Base-by-base conservation (phyloP, 495 filamentous ascomycete species). In the Aspergillus steynii region DNA sequence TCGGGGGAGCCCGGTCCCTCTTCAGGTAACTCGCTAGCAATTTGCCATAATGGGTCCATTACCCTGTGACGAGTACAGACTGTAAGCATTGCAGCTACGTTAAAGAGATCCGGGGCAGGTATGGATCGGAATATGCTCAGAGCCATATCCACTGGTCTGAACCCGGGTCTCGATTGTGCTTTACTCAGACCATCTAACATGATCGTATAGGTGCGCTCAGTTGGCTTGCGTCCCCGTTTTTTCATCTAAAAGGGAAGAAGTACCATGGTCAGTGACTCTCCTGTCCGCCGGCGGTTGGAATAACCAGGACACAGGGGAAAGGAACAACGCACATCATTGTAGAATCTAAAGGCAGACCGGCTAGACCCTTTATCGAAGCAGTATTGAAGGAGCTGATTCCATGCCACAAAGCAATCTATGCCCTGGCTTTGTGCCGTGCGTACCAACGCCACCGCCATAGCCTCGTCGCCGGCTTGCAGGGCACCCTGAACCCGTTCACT, bases 351-450 rank as follows among this genome's bases (percentile, higher is more conserved):
- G 15, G 90, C 92, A 25, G 73, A 76, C 61, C 83, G 75, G 26
- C 91, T 74, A 25, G 76, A 77, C 7, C 81, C 78, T 27, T 83
- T 74, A 14, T 82, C 76, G 76, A 96, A 74, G 56, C 85, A 80
- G 68, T 89, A 86, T 47, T 90, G 84, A 53, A 97, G 84, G 31
- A 96, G 66, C 72, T 90, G 84, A 76, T 97, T 97, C 94, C 94
- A 98, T 53, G 87, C 87, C 54, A 93, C 91, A 9, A 81, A 73
- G 58, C 86, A 86, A 49, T 85, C 79, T 56, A 82, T 76, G 12
- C 76, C 57, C 61, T 81, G 83, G 67, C 86, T 89, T 51, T 74
- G 68, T 29, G 89, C 89, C 61, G 77, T 72, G 53, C 87, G 85
- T n/a, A 90, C 81, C 60, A 96, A 60, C 8, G 79, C 74, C 28